Base-by-base conservation (phyloP, 2,329 filamentous ascomycete genomes). In the Colletotrichum truncatum region DNA sequence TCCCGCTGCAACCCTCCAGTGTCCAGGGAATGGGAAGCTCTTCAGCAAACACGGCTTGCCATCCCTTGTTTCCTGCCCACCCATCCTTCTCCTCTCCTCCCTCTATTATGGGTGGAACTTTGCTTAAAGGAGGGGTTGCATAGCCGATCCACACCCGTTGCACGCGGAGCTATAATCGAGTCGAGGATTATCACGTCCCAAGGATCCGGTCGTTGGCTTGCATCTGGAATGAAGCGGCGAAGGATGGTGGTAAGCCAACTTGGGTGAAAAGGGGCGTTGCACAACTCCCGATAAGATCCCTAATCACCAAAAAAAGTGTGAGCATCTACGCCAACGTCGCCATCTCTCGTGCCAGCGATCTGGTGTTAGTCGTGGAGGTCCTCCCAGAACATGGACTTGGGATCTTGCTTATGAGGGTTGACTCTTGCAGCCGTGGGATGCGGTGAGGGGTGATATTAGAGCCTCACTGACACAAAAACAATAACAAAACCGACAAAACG, bases 301-400 rank as follows among this genome's bases (percentile, higher is more conserved):
- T 14, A 18, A 34, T 34, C 30, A 26, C n/a, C 25, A 45, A 16
- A 14, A 30, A 38, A 56, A 25, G 51, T 41, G 45, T 21, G 21
- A 61, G 30, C 38, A 16, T 30, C 41, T 11, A 21, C 49, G n/a
- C 28, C 45, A 43, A 7, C 51, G 14, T 39, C 28, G 32, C 49
- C n/a, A 39, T n/a, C 56, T 43, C 41, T 62, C 34, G 48, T 34
- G 18, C 45, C 28, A 51, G 34, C 14, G 25, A 18, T 21, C n/a
- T 26, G 36, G 21, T 28, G 12, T 25, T 38, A 51, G 18, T 45
- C 30, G 36, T 28, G 30, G 58, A 62, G 30, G 46, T 45, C 58
- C 66, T 41, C 67, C 67, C 49, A 55, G 61, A 67, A 68, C 60
- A 43, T 48, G 67, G 60, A 52, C 61, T 67, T 66, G 67, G 67